Evolutionary conservation across 768 basidiomycete genomes (phyloP), one percentile per base, ranked within the genome.

Genomic region (Russula dissimulans): DNA sequence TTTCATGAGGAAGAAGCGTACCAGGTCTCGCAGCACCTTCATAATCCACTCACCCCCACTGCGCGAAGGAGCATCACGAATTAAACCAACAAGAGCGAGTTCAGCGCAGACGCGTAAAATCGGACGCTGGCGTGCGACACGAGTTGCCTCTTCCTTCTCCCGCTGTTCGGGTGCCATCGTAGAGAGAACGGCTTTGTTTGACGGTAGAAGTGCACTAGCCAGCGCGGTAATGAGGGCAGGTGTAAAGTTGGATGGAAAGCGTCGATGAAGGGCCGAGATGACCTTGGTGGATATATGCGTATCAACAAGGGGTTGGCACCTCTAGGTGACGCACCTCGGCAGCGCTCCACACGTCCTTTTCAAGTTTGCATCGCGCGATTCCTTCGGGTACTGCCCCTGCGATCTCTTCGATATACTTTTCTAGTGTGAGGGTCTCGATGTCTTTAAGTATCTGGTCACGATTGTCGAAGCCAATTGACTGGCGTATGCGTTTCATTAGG

Each of bases 341-440:
- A 31, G 93, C 92, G 59, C 85, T 86, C 86, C 89, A 89, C 18
- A 91, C 81, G 67, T 99, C 95, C 65, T 87, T 86, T 71, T 97
- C 95, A 0, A 89, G 90, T 76, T 93, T 97, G 72, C 94, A 95
- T 64, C 88, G 82, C 9, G 73, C 73, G 43, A 94, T 77, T 4
- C 97, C 97, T 69, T 99, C 97, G 3, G 91, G 75, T 1, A 87
- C 78, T 7, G 94, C 95, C 11, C 84, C 83, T 1, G 88, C 90
- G 63, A 97, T 87, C 74, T 99, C 97, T 69, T 97, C 95, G 50
- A 95, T 79, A 70, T 99, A 98, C 73, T 97, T 98, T 75, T 93
- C 93, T 58, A 99, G 78, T 2, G 91, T 86, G 56, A 99, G 79
- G 0, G 87, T 80, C 63, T 94, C 87, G 64, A 97, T 85, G 68